A percentile compares a stretch with the other conserved stretches of the same genome.
Conservation (phyloP, 208 protist genomes). For the Leishmania tarentolae region DNA sequence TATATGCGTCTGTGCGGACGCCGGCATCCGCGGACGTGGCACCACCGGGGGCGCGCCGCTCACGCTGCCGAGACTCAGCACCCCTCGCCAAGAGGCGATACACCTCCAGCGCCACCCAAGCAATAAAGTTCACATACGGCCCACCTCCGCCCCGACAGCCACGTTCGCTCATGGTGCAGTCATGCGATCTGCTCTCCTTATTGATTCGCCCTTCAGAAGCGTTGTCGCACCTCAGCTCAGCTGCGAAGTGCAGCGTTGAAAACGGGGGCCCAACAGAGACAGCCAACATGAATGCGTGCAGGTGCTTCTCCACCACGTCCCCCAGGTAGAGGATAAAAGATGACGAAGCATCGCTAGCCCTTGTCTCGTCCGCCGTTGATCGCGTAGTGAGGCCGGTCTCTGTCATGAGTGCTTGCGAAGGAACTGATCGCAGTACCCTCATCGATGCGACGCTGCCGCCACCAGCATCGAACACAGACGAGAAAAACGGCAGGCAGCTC, state of each 20-base stretch:
- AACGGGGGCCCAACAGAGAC: slow-evolving; percentile 22
- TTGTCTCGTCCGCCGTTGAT: background rate
- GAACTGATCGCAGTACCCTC: background rate
- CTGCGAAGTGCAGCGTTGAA: background rate
- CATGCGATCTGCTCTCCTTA: background rate
- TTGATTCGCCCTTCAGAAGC: background rate
- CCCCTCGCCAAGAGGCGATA: slow-evolving; percentile 41
- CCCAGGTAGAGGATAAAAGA: slow-evolving; percentile 25
- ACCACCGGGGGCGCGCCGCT: slow-evolving; percentile 6
- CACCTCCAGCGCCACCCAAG: slow-evolving; percentile 49
- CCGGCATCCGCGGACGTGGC: slow-evolving; percentile 8
- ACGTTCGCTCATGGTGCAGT: background rate
- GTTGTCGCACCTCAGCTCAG: background rate
- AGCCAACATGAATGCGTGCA: slow-evolving; percentile 20
- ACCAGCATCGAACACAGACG: background rate
- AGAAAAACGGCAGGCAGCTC: slow-evolving; percentile 29
- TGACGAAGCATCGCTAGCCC: background rate
- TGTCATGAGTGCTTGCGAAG: background rate
- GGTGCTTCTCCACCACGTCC: slow-evolving; percentile 24
- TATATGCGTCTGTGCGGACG: slow-evolving; percentile 5
- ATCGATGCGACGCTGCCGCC: background rate
- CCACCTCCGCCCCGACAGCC: slow-evolving; percentile 14
- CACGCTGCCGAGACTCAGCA: slow-evolving; percentile 16
- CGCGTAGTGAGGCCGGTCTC: background rate
- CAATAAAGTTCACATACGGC: slow-evolving; percentile 50